Percentiles rank a stretch among this genome's conserved stretches.
Conservation (phyloP, 1,284 basidiomycete genomes). For the Pyrrhoderma noxium region DNA sequence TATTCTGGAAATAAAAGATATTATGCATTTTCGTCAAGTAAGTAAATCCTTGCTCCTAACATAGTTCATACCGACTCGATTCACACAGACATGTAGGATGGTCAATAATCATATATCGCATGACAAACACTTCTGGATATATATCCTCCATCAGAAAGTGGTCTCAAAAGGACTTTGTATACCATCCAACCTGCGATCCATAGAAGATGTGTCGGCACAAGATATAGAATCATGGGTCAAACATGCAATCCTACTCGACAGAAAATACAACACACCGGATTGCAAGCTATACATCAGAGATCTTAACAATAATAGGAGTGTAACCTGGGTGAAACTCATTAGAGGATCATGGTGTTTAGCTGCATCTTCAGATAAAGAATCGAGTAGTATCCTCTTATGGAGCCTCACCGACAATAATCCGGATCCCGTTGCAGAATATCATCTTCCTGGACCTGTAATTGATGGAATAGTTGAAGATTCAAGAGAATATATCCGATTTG, state of each 20-base stretch:
- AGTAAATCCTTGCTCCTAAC: background rate
- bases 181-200: background rate
- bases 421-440: background rate
- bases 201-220: background rate
- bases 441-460: slow-evolving; percentile 6
- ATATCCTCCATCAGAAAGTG: background rate
- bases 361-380: background rate
- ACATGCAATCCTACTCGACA: background rate
- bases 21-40: slow-evolving; percentile 1
- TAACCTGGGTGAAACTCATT: slow-evolving; percentile 11
- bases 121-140: slow-evolving; percentile 8
- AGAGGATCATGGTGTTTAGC: slow-evolving; percentile 6
- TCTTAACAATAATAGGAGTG: background rate
- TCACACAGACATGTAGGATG: background rate
- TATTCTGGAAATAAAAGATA: background rate
- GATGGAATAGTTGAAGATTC: slow-evolving; percentile 6
- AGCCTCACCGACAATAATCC: background rate
- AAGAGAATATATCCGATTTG: background rate
- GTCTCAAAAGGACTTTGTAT: background rate
- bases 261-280: background rate
- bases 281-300: background rate
- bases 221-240: slow-evolving; percentile 8
- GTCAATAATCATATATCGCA: background rate
- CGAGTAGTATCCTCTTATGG: slow-evolving; percentile 6
- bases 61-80: background rate